Evolutionary conservation across 2,329 filamentous ascomycete genomes (phyloP).

Genomic region (Graphilbum ipis-grandicollis): DNA sequence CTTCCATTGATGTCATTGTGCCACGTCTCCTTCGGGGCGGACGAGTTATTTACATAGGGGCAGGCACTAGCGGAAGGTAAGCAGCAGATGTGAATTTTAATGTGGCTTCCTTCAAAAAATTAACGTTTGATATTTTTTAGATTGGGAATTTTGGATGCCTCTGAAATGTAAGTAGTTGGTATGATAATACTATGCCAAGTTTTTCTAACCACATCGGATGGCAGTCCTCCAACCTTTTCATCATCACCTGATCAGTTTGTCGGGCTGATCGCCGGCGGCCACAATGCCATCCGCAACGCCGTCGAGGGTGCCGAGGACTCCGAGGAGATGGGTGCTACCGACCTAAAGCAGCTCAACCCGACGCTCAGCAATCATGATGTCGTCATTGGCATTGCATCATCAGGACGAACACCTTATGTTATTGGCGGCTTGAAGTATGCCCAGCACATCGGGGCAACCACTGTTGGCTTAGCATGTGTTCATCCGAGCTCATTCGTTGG

Average conservation of each 20-base stretch:
- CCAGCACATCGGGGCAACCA: slow-evolving; percentile 16
- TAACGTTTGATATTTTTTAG: no score
- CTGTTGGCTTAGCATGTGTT: slow-evolving; percentile 21
- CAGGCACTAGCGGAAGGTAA: slow-evolving; percentile 25
- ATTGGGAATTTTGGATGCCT: slow-evolving; percentile 16
- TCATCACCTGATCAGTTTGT: slow-evolving; percentile 21
- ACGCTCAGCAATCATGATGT: slow-evolving; percentile 14
- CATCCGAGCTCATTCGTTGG: slow-evolving; percentile 13
- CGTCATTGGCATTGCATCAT: slow-evolving; percentile 24
- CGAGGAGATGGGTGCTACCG: slow-evolving; percentile 13
- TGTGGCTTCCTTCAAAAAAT: no score
- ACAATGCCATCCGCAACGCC: slow-evolving; percentile 20
- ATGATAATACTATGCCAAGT: no score
- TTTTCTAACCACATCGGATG: no score
- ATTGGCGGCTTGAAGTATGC: slow-evolving; percentile 20
- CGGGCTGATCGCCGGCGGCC: slow-evolving; percentile 22
- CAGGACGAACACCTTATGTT: slow-evolving; percentile 24
- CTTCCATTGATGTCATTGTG: slow-evolving; percentile 16
- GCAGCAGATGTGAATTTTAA: not conserved
- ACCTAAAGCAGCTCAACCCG: slow-evolving; percentile 11
- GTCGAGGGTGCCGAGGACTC: slow-evolving; percentile 24
- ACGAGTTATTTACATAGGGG: slow-evolving; percentile 21
- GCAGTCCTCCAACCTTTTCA: slow-evolving; percentile 19
- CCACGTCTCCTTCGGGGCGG: slow-evolving; percentile 16
- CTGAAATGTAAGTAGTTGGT: slow-evolving; percentile 15